These are phyloP conservation scores for Avena sativa DNA, from an alignment of 176 grass and related monocot species.

Conservation along the genomic window DNA sequence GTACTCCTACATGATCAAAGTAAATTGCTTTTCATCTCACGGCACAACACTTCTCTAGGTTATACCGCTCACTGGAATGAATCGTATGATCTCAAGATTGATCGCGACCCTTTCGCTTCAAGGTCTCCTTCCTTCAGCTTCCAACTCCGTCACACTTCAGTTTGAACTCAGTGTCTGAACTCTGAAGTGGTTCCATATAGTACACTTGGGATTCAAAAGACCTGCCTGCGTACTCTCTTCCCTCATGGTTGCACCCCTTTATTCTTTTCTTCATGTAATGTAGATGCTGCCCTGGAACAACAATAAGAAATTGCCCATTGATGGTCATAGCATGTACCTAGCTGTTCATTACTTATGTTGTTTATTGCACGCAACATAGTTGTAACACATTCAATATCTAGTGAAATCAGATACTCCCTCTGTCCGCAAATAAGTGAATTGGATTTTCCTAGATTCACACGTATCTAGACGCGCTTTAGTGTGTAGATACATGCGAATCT, in stretches of 20 bases:
- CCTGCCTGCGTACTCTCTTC: background rate
- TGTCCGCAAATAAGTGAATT: too few relatives aligned
- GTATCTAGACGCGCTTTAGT: too few relatives aligned
- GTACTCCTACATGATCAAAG: background rate
- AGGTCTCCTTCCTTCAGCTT: slow-evolving; percentile 7
- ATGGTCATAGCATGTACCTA: slow-evolving; percentile 44
- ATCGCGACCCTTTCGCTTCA: slow-evolving; percentile 5
- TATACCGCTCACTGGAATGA: slow-evolving; percentile 14
- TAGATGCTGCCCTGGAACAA: slow-evolving; percentile 38
- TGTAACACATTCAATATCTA: slow-evolving; percentile 27
- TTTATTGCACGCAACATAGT: slow-evolving; percentile 31
- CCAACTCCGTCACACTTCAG: slow-evolving; percentile 17
- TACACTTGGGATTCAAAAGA: slow-evolving; percentile 29
- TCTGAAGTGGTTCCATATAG: background rate
- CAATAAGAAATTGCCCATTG: slow-evolving; percentile 33
- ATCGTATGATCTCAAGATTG: slow-evolving; percentile 25
- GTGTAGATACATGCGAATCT: too few relatives aligned
- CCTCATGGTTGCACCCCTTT: background rate
- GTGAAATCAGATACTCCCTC: background rate
- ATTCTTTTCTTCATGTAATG: slow-evolving; percentile 51
- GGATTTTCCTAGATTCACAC: too few relatives aligned
- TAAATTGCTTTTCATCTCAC: slow-evolving; percentile 16
- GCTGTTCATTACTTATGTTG: slow-evolving; percentile 37
- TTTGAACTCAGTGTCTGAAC: background rate
- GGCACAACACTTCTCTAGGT: slow-evolving; percentile 34